Evolutionary conservation across 108 stramenopile species (phyloP), one percentile per base, ranked within the genome.

Genomic region (Cyclotella cryptica): DNA sequence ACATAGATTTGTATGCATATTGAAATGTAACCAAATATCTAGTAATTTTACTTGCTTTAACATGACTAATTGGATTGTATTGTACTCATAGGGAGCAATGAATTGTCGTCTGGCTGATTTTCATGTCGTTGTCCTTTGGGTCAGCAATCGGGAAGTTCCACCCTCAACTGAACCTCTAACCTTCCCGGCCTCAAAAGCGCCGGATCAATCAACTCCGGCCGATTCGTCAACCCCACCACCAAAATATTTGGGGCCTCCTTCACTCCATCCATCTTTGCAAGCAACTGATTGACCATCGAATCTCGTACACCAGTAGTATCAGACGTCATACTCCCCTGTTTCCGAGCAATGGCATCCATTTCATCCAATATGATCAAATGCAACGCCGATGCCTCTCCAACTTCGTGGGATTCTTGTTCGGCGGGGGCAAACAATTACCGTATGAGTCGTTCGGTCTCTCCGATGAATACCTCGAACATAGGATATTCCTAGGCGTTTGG

Each of bases 301-400:
- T 97, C 97, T 59, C 79, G 71, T 22, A 85, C 94, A 59, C 85
- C 93, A 42, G 82, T 89, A 45, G 83, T 88, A 70, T 88, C 88
- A 24, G 81, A 75, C 12, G 85, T 78, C 55, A 87, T 84, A 35
- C 87, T 88, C 0, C 96, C 94, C n/a, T 95, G 85, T 41, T 88
- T 88, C 14, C 92, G 63, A 21, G 90, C 90, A 65, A 97, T 92
- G 11, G 94, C 91, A 75, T 97, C 97, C 75, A 93, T 78, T 78
- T 97, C 97, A 79, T 97, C 97, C 41, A 97, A 73, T 58, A 96
- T 84, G 42, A 97, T 92, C 30, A 97, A 81, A 58, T 97, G 95
- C 80, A 96, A 72, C 24, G 86, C 89, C 5, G 88, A 86, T 29
- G 77, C 75, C 65, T 91, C 92, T 17, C 90, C 92, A 26, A 85